Evolutionary conservation across 805 yeast genomes (phyloP).

Genomic region (Metschnikowia similis): DNA sequence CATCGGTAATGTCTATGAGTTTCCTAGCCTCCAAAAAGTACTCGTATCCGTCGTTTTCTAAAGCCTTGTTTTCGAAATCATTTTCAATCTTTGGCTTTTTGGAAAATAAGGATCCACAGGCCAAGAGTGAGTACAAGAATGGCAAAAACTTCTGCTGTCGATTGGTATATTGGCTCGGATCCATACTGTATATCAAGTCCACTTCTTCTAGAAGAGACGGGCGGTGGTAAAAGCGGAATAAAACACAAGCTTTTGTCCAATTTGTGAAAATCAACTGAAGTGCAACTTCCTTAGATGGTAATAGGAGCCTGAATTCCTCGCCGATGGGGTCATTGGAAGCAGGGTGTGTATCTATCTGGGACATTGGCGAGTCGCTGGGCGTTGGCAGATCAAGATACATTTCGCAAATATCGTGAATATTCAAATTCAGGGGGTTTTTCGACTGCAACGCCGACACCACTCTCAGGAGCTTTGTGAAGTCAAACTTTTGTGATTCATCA

Average conservation of each 20-base stretch:
- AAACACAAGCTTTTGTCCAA: conserved; percentile 82
- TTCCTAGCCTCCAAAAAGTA: conserved; percentile 79
- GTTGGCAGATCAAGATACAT: conserved; percentile 26
- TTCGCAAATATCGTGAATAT: conserved; percentile 26
- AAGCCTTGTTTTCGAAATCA: conserved; percentile 27
- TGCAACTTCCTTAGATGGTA: conserved; percentile 76
- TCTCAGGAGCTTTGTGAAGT: conserved; percentile 32
- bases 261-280: conserved; percentile 66
- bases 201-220: conserved; percentile 74
- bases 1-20: conserved; percentile 77
- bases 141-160: conserved; percentile 75
- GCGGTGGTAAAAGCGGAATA: conserved; percentile 81
- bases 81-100: conserved; percentile 24
- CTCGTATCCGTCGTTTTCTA: conserved; percentile 73
- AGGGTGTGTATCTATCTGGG: conserved; percentile 9
- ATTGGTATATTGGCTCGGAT: conserved; percentile 66
- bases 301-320: conserved; percentile 56
- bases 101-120: conserved; percentile 78
- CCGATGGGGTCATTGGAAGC: conserved; percentile 23
- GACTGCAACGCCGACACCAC: conserved; percentile 20
- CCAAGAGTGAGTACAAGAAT: conserved; percentile 78
- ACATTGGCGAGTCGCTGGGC: conserved; percentile 12
- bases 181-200: conserved; percentile 70
- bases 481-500: conserved; percentile 24
- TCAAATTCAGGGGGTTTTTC: conserved; percentile 16